phyloP scores from a whole-genome alignment of 306 rosid genomes.

The Cajanus cajan region DNA sequence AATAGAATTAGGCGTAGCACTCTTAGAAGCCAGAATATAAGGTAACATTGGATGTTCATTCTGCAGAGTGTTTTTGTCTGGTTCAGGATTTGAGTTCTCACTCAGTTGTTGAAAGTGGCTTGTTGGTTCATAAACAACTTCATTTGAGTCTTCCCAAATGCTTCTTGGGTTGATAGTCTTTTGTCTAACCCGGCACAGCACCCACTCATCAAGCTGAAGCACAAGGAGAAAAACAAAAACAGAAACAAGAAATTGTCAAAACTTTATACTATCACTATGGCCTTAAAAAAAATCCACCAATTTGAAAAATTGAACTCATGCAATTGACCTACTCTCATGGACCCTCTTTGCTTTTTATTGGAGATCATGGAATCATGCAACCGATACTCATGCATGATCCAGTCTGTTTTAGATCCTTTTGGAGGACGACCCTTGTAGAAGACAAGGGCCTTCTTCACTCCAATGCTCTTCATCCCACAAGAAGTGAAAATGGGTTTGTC shows the following conservation, averaged over 20 bases:
- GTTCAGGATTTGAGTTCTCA: constrained; percentile 43
- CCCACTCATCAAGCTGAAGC: constrained; percentile 78
- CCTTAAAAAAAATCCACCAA: not conserved
- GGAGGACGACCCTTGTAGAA: constrained; percentile 75
- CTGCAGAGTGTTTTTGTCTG: constrained; percentile 34
- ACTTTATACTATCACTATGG: not conserved
- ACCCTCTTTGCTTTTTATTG: constrained; percentile 41
- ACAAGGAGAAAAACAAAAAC: not conserved
- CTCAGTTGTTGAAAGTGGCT: constrained; percentile 33
- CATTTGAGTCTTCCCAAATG: constrained; percentile 46
- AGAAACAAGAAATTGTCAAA: constrained; percentile 15
- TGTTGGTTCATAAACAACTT: constrained; percentile 31
- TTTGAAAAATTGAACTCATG: not conserved
- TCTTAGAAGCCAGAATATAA: constrained; percentile 51
- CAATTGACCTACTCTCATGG: constrained; percentile 66
- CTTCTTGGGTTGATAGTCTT: constrained; percentile 43
- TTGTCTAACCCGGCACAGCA: constrained; percentile 59
- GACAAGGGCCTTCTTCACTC: constrained; percentile 77
- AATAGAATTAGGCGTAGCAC: constrained; percentile 27
- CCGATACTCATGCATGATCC: constrained; percentile 83
- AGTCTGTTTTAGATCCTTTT: constrained; percentile 67
- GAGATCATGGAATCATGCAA: constrained; percentile 53
- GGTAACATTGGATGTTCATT: constrained; percentile 66
- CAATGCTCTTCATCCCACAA: constrained; percentile 58
- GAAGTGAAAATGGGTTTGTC: constrained; percentile 68